Percentiles rank a stretch among this genome's conserved stretches.
Conservation (phyloP, 1,284 basidiomycete species). For the Melanopsichium pennsylvanicum region DNA sequence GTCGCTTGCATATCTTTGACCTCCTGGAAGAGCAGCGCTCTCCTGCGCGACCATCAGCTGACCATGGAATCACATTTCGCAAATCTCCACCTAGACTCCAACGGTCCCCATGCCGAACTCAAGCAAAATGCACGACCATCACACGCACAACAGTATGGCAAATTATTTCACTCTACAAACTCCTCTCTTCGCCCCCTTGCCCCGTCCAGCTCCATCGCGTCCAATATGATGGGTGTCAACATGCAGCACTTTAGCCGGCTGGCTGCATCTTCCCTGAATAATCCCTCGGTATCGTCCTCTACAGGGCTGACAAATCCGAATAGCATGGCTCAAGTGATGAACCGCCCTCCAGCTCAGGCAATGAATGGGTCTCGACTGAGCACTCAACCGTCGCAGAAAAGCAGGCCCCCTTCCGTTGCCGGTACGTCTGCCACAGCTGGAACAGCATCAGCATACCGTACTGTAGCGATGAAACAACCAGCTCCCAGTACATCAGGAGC, state of each 20-base stretch:
- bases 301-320: slow-evolving; percentile 15
- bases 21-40: too few relatives aligned
- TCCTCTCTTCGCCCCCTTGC: slow-evolving; percentile 22
- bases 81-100: slow-evolving; percentile 40
- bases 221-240: slow-evolving; percentile 46
- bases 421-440: slow-evolving; percentile 2
- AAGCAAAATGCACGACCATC: slow-evolving; percentile 22
- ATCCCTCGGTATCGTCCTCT: slow-evolving; percentile 6
- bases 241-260: slow-evolving; percentile 48
- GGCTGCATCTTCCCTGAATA: slow-evolving; percentile 14
- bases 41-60: too few relatives aligned
- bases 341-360: slow-evolving; percentile 12
- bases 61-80: slow-evolving; percentile 38
- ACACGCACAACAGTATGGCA: slow-evolving; percentile 6
- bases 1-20: too few relatives aligned
- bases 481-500: not conserved
- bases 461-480: too few relatives aligned
- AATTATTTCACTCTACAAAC: slow-evolving; percentile 12
- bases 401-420: slow-evolving; percentile 31
- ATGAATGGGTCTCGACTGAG: slow-evolving; percentile 26
- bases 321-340: slow-evolving; percentile 23
- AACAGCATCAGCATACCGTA: slow-evolving; percentile 16
- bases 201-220: slow-evolving; percentile 33
- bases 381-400: slow-evolving; percentile 25
- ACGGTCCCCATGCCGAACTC: slow-evolving; percentile 15